Evolutionary conservation across 176 grass and related monocot species (phyloP), one percentile per base, ranked within the genome.

Genomic region (Oryza nivara): DNA sequence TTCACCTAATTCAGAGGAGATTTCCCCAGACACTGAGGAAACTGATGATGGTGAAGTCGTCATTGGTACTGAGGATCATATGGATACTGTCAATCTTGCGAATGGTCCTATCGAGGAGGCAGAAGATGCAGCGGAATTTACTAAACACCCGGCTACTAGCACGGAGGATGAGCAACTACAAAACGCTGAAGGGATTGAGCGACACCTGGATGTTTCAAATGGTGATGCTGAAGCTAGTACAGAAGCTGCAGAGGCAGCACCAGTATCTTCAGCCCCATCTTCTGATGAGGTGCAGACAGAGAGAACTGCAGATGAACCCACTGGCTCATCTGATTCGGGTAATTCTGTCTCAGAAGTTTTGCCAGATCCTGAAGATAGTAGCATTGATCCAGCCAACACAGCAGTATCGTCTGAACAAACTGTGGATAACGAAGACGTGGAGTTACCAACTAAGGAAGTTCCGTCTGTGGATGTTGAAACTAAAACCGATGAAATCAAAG

Each of bases 1-100:
- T 51, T 97, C 91, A 10, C 89, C 89, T 11, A 92, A 97, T 78
- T 96, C 91, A 36, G 77, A 83, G 80, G 90, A 84, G n/a, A 69
- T 32, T 72, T 87, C 74, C 23, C 65, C 77, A 19, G 75, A 80
- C 48, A 73, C 43, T 0, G 83, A 90, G 74, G 90, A 90, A 79
- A 17, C 72, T 48, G 88, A 90, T 81, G 79, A 87, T 79, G 67
- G 80, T 74, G 81, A 90, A 83, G 56, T 45, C 8, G 56, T 45
- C 8, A 80, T 68, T 84, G 85, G 80, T 71, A 81, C 56, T 3
- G 74, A 81, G 73, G 79, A 84, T 73, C 76, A 87, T 84, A 80
- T 91, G 89, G 81, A 87, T 56, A 84, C 49, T 34, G 56, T 84
- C 4, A 76, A 9, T 70, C 85, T 80, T 65, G 85, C 76, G 75